Evolutionary conservation across 2,329 filamentous ascomycete species (phyloP), one percentile per base, ranked within the genome.

Genomic region (Aureobasidium sp.): DNA sequence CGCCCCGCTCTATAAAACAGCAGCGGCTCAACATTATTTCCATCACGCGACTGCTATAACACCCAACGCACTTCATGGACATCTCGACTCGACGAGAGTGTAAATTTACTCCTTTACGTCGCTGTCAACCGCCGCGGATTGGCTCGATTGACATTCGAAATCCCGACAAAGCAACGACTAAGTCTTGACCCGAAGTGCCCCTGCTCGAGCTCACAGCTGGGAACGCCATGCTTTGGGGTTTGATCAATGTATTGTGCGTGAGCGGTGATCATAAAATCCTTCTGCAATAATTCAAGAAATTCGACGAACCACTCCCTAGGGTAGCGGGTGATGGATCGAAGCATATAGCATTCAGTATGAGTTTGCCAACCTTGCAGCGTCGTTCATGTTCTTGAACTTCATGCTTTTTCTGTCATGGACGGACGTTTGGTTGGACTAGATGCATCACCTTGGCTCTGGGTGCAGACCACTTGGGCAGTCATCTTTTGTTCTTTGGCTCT

Each of bases 401-500:
- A 22, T 8, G 6, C 9, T 20, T 25, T 25, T 5, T n/a, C 25
- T 20, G 36, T 20, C 22, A 55, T 55, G 51, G 2, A 7, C 8
- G 36, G 37, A n/a, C 51, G 51, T 11, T 20, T 55, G 20, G 27
- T 55, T 3, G 36, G 17, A 2, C 1, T 55, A 15, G 14, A 39
- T 29, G 51, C 51, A 7, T 55, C 51, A 9, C 51, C 51, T 41
- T 55, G 51, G 51, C 37, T 55, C 6, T 55, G 51, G 51, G 27
- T 55, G 8, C 22, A 42, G 7, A 55, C 12, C 22, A 55, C 37
- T 14, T 55, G 51, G 51, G 51, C 34, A 14, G 7, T 55, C 36
- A 42, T 55, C 8, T 12, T 55, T 29, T 55, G 36, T 34, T 12
- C 31, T 52, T 17, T 52, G 31, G 48, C 31, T 22, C 48, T 52